Percentiles rank a stretch among this genome's conserved stretches.
These are phyloP conservation scores for Capronia coronata DNA, from an alignment of 2,329 filamentous ascomycete genomes.

Conservation along the genomic window DNA sequence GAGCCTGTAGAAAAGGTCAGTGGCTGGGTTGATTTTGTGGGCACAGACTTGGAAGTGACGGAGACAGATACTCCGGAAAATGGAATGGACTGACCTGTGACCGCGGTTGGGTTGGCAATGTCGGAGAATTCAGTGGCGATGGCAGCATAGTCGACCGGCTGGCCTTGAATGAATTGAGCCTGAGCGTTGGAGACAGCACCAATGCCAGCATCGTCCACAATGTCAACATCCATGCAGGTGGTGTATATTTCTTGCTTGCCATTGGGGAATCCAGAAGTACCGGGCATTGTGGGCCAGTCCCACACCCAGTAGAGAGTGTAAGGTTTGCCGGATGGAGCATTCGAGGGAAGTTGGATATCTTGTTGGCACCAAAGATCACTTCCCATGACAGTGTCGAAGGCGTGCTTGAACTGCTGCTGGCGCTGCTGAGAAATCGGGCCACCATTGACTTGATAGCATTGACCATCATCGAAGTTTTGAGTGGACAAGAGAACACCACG, in stretches of 20 bases:
- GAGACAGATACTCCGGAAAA: conserved; percentile 8
- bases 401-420: conserved; percentile 49
- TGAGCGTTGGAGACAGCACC: conserved; percentile 20
- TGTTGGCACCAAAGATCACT: conserved; percentile 71
- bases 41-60: not conserved
- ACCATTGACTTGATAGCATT: conserved; percentile 76
- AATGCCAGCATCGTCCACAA: conserved; percentile 29
- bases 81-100: conserved; percentile 23
- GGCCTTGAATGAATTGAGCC: conserved; percentile 31
- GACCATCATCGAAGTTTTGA: conserved; percentile 80
- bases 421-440: conserved; percentile 54
- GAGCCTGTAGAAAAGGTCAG: conserved; percentile 15
- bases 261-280: conserved; percentile 33
- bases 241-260: conserved; percentile 45
- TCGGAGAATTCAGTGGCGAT: conserved; percentile 37
- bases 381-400: conserved; percentile 48
- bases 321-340: conserved; percentile 54
- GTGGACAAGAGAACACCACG: conserved; percentile 69
- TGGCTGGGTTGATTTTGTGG: not conserved
- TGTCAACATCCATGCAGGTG: conserved; percentile 45
- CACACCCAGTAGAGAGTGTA: conserved; percentile 94
- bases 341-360: conserved; percentile 66
- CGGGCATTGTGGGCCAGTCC: conserved; percentile 69
- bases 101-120: conserved; percentile 29
- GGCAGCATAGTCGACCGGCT: conserved; percentile 37